These are phyloP conservation scores for Penicillium verhagenii DNA, from an alignment of 495 filamentous ascomycete species.

Conservation along the genomic window DNA sequence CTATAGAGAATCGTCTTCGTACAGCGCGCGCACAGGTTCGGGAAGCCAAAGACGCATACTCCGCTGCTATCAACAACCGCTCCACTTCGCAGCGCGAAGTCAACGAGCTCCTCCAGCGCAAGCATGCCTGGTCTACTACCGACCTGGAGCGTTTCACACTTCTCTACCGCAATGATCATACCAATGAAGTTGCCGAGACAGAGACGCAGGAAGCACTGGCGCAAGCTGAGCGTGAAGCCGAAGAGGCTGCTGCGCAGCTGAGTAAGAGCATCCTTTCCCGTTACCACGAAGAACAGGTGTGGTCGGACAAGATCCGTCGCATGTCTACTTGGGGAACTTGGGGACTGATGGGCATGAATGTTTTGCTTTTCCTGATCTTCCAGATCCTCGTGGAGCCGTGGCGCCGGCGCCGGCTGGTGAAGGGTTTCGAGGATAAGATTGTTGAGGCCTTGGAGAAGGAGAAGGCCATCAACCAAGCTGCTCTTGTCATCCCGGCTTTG, in stretches of 20 bases:
- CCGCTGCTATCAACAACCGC: constrained; percentile 72
- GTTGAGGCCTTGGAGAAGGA: constrained; percentile 79
- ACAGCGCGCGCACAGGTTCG: constrained; percentile 63
- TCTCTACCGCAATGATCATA: constrained; percentile 88
- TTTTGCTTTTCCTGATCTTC: constrained; percentile 82
- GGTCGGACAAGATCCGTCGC: constrained; percentile 93
- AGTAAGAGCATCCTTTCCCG: constrained; percentile 78
- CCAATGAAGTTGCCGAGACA: constrained; percentile 86
- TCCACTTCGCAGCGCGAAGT: constrained; percentile 92
- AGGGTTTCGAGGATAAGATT: constrained; percentile 76
- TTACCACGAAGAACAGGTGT: constrained; percentile 99
- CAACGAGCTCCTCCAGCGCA: constrained; percentile 87
- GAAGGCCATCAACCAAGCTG: constrained; percentile 35
- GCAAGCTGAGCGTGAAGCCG: constrained; percentile 72
- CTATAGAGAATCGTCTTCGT: constrained; percentile 60
- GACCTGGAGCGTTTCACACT: constrained; percentile 95
- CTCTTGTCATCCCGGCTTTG: constrained; percentile 16
- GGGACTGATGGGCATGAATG: constrained; percentile 95
- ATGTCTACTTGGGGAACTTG: constrained; percentile 98
- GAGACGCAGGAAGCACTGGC: constrained; percentile 67
- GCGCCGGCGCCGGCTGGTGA: constrained; percentile 75
- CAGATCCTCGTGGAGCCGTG: constrained; percentile 95
- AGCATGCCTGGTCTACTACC: constrained; percentile 81
- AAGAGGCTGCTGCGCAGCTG: constrained; percentile 70
- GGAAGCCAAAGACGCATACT: constrained; percentile 70